These are phyloP conservation scores for Phoma sp. DNA, from an alignment of 2,329 filamentous ascomycete genomes.

Conservation along the genomic window DNA sequence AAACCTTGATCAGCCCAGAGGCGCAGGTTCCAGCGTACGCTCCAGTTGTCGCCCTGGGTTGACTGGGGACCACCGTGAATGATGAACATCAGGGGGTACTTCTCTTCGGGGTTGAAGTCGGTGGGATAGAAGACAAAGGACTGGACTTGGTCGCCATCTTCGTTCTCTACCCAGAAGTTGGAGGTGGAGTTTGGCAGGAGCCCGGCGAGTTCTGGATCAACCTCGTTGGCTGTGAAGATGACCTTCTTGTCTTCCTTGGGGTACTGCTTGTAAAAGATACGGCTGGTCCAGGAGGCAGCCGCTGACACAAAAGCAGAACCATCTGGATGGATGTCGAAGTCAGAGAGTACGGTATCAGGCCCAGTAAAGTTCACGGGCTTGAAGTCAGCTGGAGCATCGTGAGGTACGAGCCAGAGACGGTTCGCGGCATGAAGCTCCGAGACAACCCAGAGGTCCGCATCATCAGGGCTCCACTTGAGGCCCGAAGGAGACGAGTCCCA, in stretches of 20 bases:
- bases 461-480: constrained; percentile 39
- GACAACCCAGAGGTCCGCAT: constrained; percentile 40
- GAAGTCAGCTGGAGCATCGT: constrained; percentile 61
- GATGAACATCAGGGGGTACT: constrained; percentile 78
- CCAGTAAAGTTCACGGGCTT: constrained; percentile 53
- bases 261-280: constrained; percentile 40
- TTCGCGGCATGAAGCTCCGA: constrained; percentile 41
- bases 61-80: constrained; percentile 85
- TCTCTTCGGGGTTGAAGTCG: constrained; percentile 71
- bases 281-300: constrained; percentile 39
- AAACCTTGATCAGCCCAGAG: constrained; percentile 89
- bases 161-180: constrained; percentile 74
- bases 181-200: constrained; percentile 66
- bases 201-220: constrained; percentile 69
- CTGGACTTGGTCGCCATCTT: constrained; percentile 64
- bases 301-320: constrained; percentile 56
- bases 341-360: constrained; percentile 41
- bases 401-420: constrained; percentile 65
- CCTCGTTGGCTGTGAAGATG: constrained; percentile 67
- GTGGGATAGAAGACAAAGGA: constrained; percentile 69
- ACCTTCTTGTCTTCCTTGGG: constrained; percentile 43
- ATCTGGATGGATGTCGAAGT: constrained; percentile 64
- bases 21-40: constrained; percentile 82
- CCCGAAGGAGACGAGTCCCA: constrained; percentile 44
- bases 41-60: constrained; percentile 77